Conservation (phyloP, 2,329 filamentous ascomycete genomes). For the Huntiella abstrusa region DNA sequence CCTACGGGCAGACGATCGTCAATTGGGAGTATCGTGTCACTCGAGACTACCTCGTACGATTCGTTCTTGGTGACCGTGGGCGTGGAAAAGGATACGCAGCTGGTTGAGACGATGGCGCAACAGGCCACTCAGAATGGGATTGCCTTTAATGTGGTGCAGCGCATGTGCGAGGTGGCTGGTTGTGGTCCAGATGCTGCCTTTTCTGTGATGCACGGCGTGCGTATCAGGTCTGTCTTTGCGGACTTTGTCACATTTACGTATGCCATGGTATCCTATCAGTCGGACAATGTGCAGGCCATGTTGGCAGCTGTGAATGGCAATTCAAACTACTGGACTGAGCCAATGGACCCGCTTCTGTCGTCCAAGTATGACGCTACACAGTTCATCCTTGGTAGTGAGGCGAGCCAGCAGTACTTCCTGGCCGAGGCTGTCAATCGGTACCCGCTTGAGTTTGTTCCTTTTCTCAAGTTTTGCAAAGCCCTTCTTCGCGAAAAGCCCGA, state of each 20-base stretch:
- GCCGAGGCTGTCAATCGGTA: slow-evolving; percentile 14
- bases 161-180: slow-evolving; percentile 30
- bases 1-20: slow-evolving; percentile 34
- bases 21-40: slow-evolving; percentile 41
- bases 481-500: slow-evolving; percentile 16
- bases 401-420: slow-evolving; percentile 25
- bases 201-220: slow-evolving; percentile 37
- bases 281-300: slow-evolving; percentile 48
- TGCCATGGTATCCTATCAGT: slow-evolving; percentile 50
- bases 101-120: slow-evolving; percentile 31
- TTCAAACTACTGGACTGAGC: slow-evolving; percentile 14
- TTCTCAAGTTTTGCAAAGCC: slow-evolving; percentile 21
- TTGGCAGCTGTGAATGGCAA: slow-evolving; percentile 38
- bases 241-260: slow-evolving; percentile 52
- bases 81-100: slow-evolving; percentile 31
- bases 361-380: slow-evolving; percentile 18
- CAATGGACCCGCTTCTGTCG: neutral
- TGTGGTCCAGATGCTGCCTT: slow-evolving; percentile 28
- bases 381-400: slow-evolving; percentile 32
- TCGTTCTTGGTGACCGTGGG: slow-evolving; percentile 33
- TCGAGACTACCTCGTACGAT: slow-evolving; percentile 40
- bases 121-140: slow-evolving; percentile 29
- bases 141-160: slow-evolving; percentile 34
- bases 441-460: slow-evolving; percentile 21
- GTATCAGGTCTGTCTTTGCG: slow-evolving; percentile 45